Evolutionary conservation across 345 rosid genomes (phyloP).

Genomic region (Acer yangbiense): DNA sequence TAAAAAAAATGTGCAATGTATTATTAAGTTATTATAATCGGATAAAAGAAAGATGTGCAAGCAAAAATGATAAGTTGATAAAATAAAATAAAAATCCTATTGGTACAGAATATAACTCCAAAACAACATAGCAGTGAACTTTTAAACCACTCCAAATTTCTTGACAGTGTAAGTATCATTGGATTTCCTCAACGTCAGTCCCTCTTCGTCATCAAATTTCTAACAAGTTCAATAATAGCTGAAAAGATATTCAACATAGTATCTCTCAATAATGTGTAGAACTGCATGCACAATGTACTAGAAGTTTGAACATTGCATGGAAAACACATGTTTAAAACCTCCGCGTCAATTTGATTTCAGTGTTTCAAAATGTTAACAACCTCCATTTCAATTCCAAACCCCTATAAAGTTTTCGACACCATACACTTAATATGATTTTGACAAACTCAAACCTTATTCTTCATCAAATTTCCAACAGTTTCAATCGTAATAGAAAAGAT

Average conservation of each 20-base stretch:
- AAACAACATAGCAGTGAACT: background rate
- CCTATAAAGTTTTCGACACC: background rate
- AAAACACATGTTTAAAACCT: background rate
- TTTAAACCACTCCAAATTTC: background rate
- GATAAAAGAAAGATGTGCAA: background rate
- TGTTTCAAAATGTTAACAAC: conserved; percentile 1
- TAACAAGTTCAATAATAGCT: background rate
- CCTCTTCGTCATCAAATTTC: background rate
- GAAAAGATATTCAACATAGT: background rate
- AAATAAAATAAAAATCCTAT: background rate
- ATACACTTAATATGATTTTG: background rate
- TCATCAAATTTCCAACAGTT: background rate
- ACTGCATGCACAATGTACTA: background rate
- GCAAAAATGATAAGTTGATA: background rate
- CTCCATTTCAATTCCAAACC: background rate
- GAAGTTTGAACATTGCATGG: background rate
- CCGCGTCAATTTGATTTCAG: background rate
- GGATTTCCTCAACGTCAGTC: background rate
- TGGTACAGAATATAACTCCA: conserved; percentile 11
- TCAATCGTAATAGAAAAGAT: background rate
- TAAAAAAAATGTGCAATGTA: background rate
- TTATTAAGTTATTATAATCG: background rate
- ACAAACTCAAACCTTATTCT: background rate
- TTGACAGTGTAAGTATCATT: background rate
- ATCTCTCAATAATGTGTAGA: background rate